Conservation (phyloP, 2,329 filamentous ascomycete genomes). For the Bipolaris gigantea region DNA sequence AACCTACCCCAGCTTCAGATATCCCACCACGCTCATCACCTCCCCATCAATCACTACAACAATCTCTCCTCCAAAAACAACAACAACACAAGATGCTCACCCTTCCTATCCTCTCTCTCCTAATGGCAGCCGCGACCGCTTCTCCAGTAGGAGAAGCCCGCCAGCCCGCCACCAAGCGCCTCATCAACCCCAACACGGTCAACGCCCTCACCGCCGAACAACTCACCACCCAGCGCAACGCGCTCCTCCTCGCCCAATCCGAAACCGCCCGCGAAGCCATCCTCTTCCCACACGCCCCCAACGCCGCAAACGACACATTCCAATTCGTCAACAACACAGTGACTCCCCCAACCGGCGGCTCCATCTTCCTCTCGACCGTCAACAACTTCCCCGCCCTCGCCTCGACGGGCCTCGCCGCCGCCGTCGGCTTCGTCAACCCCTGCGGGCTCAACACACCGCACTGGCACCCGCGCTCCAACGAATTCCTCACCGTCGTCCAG, state of each 20-base stretch:
- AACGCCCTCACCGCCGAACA: conserved; percentile 19
- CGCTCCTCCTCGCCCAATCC: conserved; percentile 20
- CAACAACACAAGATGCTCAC: conserved; percentile 10
- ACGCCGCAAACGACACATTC: conserved; percentile 25
- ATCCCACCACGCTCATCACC: background rate
- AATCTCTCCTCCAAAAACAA: background rate
- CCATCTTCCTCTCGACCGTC: conserved; percentile 57
- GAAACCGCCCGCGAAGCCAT: conserved; percentile 21
- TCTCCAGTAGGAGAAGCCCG: conserved; percentile 11
- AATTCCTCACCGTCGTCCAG: conserved; percentile 45
- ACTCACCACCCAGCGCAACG: conserved; percentile 17
- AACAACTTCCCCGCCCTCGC: conserved; percentile 61
- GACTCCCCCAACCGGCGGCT: conserved; percentile 47
- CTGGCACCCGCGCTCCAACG: conserved; percentile 47
- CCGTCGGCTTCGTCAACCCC: conserved; percentile 54
- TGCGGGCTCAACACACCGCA: conserved; percentile 56
- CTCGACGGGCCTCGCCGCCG: conserved; percentile 55
- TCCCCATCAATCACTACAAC: background rate
- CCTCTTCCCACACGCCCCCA: conserved; percentile 22
- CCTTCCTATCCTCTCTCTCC: conserved; percentile 9
- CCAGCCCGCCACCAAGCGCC: conserved; percentile 12
- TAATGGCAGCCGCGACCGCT: conserved; percentile 11
- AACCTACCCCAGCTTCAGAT: background rate
- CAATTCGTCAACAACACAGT: conserved; percentile 41
- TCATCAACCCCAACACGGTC: conserved; percentile 20